phyloP scores from a whole-genome alignment of 192 early-diverging fungal species.

The Anaeromyces robustus region DNA sequence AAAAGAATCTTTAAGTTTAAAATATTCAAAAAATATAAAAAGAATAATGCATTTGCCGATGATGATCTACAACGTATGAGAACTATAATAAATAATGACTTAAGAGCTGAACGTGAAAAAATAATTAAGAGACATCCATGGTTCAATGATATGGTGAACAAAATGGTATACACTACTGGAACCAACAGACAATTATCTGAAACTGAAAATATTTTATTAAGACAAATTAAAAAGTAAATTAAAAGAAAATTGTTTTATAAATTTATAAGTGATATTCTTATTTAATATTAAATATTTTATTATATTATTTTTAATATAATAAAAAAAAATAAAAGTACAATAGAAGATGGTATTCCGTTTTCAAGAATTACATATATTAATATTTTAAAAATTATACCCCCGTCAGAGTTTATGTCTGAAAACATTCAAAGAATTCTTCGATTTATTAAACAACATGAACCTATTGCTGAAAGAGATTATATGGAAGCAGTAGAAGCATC shows the following conservation, averaged over 20 bases:
- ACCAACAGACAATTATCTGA: constrained; percentile 8
- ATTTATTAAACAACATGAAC: constrained; percentile 26
- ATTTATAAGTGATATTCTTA: too few species aligned
- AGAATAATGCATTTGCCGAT: background rate
- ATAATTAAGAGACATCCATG: constrained; percentile 26
- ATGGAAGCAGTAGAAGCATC: constrained; percentile 25
- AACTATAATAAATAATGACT: background rate
- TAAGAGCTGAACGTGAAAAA: background rate
- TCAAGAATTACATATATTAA: constrained; percentile 24
- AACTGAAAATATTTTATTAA: constrained; percentile 21
- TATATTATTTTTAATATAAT: too few species aligned
- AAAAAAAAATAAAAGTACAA: constrained; percentile 10
- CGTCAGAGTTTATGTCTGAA: constrained; percentile 30
- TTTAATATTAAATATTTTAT: too few species aligned
- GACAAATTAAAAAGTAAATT: constrained; percentile 23
- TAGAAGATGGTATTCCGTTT: constrained; percentile 24
- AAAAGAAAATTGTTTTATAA: too few species aligned
- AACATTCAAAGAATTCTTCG: constrained; percentile 37
- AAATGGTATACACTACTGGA: constrained; percentile 18
- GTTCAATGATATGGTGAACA: constrained; percentile 30
- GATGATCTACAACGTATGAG: background rate
- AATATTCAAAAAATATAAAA: too few species aligned
- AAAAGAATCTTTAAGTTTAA: too few species aligned
- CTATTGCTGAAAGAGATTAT: constrained; percentile 30
- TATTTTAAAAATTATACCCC: constrained; percentile 26